Evolutionary conservation across 768 basidiomycete genomes (phyloP), one percentile per base, ranked within the genome.

Genomic region (Boletus sensibilis): DNA sequence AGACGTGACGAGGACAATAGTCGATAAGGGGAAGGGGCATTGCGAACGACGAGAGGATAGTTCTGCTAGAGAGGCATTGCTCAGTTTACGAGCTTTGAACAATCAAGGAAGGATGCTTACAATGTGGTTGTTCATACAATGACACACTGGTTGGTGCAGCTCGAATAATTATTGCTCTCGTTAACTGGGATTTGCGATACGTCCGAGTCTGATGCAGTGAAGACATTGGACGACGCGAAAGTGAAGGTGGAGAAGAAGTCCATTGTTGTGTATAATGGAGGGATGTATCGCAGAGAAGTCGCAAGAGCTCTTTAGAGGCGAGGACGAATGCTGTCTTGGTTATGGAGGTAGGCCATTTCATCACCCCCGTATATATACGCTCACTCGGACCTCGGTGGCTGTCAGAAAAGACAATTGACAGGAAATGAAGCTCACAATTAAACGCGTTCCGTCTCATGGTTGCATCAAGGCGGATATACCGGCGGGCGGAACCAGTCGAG

Each of bases 391-490:
- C 52, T 42, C 44, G 34, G 59, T 35, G 31, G 18, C 21, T 12
- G 34, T 40, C 27, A 23, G 27, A 13, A 33, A 41, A 57, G 56
- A 68, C 60, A 68, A 68, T 62, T 50, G 50, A 13, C 20, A 50
- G 34, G 33, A 43, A 55, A 53, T 7, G 8, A 16, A 9, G 27
- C 14, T 42, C 41, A 58, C 14, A 59, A 61, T 58, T 37, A 29
- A 14, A 12, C 27, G 34, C 38, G 43, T 11, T 50, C 48, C 49
- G 47, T 43, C 11, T 38, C 49, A 38, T 57, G 20, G 34, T 34
- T 27, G 40, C 44, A 14, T 43, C 53, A 50, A 7, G 37, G 50
- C 51, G 50, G 60, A 46, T 16, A 45, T 29, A 6, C 39, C 50
- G 39, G 35, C 45, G 60, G 52, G 16, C 39, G 56, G 61, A 53